Evolutionary conservation across 1,284 basidiomycete genomes (phyloP).

Genomic region (Tylopilus sp.): DNA sequence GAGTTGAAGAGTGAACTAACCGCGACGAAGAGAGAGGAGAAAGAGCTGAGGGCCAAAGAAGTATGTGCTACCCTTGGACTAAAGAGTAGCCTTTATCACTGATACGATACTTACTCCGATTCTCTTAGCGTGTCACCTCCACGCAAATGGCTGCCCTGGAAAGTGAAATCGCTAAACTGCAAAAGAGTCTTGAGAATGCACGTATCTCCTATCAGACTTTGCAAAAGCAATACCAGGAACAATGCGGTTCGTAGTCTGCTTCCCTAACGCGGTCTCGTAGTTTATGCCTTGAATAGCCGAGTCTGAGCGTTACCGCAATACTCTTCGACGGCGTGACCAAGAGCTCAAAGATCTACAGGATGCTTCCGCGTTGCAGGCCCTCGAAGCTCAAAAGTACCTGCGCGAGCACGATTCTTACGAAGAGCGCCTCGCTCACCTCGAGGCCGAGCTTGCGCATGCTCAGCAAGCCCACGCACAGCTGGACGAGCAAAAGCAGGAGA

Average conservation of each 20-base stretch:
- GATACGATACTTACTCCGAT: background rate
- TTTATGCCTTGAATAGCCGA: conserved; percentile 44
- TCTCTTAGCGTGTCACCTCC: conserved; percentile 52
- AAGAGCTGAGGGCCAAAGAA: conserved; percentile 82
- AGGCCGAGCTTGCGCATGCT: conserved; percentile 63
- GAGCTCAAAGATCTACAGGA: conserved; percentile 66
- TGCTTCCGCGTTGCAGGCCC: conserved; percentile 50
- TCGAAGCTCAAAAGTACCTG: conserved; percentile 58
- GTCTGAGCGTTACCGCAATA: conserved; percentile 73
- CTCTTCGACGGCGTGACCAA: conserved; percentile 69
- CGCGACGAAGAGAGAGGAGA: conserved; percentile 79
- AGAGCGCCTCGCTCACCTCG: conserved; percentile 58
- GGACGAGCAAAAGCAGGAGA: conserved; percentile 90
- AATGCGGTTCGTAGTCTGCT: conserved; percentile 56
- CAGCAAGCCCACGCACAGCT: conserved; percentile 68
- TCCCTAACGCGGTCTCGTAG: conserved; percentile 3
- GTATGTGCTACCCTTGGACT: conserved; percentile 35
- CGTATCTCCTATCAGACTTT: conserved; percentile 67
- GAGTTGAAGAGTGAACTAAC: conserved; percentile 71
- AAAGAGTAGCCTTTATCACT: background rate
- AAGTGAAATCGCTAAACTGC: conserved; percentile 71
- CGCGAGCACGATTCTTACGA: conserved; percentile 70
- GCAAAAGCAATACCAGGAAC: conserved; percentile 83
- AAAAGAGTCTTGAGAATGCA: conserved; percentile 66
- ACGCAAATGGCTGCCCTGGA: conserved; percentile 69